Evolutionary conservation across 345 rosid genomes (phyloP).

Genomic region (Mallotus nudiflorus): DNA sequence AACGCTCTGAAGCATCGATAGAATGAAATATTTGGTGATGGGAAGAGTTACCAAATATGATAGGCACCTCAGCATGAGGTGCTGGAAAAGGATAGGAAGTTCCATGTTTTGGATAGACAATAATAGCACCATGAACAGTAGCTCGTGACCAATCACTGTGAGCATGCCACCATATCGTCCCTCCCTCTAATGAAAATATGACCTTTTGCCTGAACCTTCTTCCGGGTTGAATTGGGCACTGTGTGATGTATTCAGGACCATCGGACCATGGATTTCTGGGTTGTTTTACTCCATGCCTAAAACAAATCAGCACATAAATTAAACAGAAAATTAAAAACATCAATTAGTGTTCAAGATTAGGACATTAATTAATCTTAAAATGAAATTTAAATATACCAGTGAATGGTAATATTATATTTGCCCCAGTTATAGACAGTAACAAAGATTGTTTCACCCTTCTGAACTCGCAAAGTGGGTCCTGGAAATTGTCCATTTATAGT

Average conservation of each 20-base stretch:
- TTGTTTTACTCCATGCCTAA: slow-evolving; percentile 9
- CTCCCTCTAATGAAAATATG: slow-evolving; percentile 18
- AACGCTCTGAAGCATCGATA: neutral
- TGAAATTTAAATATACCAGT: neutral
- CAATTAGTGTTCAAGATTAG: too few species aligned
- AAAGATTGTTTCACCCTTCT: slow-evolving; percentile 1
- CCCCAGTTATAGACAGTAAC: slow-evolving; percentile 1
- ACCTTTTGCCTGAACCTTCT: slow-evolving; percentile 25
- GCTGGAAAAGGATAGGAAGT: slow-evolving; percentile 36
- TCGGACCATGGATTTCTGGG: slow-evolving; percentile 9
- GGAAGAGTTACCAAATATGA: slow-evolving; percentile 32
- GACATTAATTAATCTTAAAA: neutral
- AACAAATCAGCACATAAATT: neutral
- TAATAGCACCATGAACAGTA: slow-evolving; percentile 39
- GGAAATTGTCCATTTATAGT: slow-evolving; percentile 9
- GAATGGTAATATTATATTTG: slow-evolving; percentile 6
- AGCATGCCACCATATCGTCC: slow-evolving; percentile 36
- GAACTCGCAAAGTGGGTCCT: slow-evolving; percentile 1
- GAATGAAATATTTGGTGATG: neutral
- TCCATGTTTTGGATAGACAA: slow-evolving; percentile 30
- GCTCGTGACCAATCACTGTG: slow-evolving; percentile 40
- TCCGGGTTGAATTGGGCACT: slow-evolving; percentile 19
- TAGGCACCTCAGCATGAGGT: slow-evolving; percentile 29
- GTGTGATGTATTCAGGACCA: slow-evolving; percentile 9
- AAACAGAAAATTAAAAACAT: too few species aligned